Evolutionary conservation across 306 rosid species (phyloP).

Genomic region (Corylus heterophylla): DNA sequence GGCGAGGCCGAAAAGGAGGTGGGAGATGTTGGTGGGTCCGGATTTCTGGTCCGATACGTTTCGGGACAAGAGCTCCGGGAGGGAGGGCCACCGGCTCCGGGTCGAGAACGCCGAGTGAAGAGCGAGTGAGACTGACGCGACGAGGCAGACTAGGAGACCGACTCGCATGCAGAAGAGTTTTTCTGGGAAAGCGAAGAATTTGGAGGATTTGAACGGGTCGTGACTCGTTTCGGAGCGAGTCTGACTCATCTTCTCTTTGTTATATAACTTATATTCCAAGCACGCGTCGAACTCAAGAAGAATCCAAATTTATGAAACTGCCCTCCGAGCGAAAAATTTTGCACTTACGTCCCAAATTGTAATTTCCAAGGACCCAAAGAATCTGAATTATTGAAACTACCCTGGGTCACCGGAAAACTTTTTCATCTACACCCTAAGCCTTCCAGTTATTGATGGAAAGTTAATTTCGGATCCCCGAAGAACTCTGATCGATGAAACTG

Average conservation of each 20-base stretch:
- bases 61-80: constrained; percentile 39
- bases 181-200: constrained; percentile 46
- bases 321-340: neutral
- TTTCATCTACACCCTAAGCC: neutral
- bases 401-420: neutral
- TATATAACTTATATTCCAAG: too few relatives aligned
- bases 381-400: neutral
- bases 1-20: constrained; percentile 79
- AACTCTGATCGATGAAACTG: neutral
- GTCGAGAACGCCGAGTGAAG: constrained; percentile 59
- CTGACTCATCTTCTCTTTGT: constrained; percentile 32
- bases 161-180: constrained; percentile 41
- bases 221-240: constrained; percentile 38
- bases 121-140: constrained; percentile 64
- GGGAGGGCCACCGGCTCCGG: constrained; percentile 35
- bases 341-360: neutral
- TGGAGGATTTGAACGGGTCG: constrained; percentile 35
- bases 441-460: neutral
- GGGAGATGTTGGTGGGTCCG: constrained; percentile 73
- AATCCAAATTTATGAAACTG: constrained; percentile 2
- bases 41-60: constrained; percentile 8
- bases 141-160: constrained; percentile 58
- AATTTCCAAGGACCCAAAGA: constrained; percentile 10
- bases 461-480: neutral
- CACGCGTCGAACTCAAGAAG: neutral